These are phyloP conservation scores for Austropuccinia psidii DNA, from an alignment of 1,284 basidiomycete genomes.

Conservation along the genomic window DNA sequence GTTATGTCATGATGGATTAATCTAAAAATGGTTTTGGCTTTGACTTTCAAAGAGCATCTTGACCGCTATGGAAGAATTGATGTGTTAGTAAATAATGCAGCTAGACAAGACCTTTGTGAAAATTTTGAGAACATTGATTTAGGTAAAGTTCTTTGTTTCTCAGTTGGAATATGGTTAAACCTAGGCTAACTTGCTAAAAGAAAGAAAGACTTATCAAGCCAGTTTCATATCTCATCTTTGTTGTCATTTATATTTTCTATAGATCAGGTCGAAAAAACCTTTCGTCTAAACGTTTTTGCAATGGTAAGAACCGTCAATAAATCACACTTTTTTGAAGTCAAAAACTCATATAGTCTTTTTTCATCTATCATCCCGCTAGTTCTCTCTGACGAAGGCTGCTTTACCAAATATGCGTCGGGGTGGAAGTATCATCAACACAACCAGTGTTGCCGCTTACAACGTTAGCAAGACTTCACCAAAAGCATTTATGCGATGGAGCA, in stretches of 20 bases:
- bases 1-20: not conserved
- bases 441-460: slow-evolving; percentile 59
- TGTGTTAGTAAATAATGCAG: slow-evolving; percentile 61
- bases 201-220: not conserved
- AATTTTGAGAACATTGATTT: slow-evolving; percentile 54
- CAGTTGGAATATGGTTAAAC: no score
- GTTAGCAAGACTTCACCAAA: slow-evolving; percentile 39
- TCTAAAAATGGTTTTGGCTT: not conserved
- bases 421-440: slow-evolving; percentile 59
- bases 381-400: slow-evolving; percentile 48
- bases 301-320: slow-evolving; percentile 49
- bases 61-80: slow-evolving; percentile 53
- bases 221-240: not conserved
- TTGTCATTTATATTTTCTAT: not conserved
- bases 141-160: slow-evolving; percentile 33
- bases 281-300: slow-evolving; percentile 56
- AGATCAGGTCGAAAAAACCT: slow-evolving; percentile 54
- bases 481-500: not conserved
- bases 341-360: not conserved
- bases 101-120: slow-evolving; percentile 55
- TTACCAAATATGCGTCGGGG: slow-evolving; percentile 59
- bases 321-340: not conserved
- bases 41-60: slow-evolving; percentile 50
- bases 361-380: not conserved
- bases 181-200: no score